Evolutionary conservation across 441 rosid genomes (phyloP).

Genomic region (Hura crepitans): DNA sequence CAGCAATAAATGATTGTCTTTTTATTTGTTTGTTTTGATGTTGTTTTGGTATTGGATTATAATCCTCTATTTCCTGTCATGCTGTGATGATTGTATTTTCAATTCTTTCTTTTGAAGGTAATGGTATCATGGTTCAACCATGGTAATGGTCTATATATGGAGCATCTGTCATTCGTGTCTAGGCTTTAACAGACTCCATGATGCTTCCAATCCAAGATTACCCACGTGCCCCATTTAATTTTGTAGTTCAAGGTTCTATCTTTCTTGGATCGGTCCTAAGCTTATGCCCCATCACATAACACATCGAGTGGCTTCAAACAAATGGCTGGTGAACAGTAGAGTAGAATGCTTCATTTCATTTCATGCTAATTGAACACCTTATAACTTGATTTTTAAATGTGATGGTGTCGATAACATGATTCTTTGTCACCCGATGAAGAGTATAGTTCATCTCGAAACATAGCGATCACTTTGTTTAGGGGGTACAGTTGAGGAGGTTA

Average conservation of each 20-base stretch:
- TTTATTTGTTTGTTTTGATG: background rate
- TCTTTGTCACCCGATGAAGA: slow-evolving; percentile 60
- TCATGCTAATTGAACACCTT: slow-evolving; percentile 3
- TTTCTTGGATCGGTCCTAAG: slow-evolving; percentile 35
- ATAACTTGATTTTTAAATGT: slow-evolving; percentile 11
- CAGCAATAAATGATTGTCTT: no score
- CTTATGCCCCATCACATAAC: slow-evolving; percentile 31
- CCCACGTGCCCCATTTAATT: slow-evolving; percentile 23
- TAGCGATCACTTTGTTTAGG: slow-evolving; percentile 75
- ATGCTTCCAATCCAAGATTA: slow-evolving; percentile 28
- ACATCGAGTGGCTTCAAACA: slow-evolving; percentile 34
- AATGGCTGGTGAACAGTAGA: slow-evolving; percentile 49
- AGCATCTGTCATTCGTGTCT: slow-evolving; percentile 27
- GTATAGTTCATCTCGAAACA: slow-evolving; percentile 80
- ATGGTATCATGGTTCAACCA: slow-evolving; percentile 48
- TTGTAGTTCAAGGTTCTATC: slow-evolving; percentile 28
- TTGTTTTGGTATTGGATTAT: background rate
- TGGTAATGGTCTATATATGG: slow-evolving; percentile 45
- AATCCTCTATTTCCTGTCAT: no score
- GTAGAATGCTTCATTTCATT: background rate
- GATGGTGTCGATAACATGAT: slow-evolving; percentile 54
- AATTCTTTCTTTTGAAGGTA: slow-evolving; percentile 28
- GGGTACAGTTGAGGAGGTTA: slow-evolving; percentile 87
- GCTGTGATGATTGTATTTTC: background rate
- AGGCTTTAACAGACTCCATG: slow-evolving; percentile 23